phyloP scores from a whole-genome alignment of 768 basidiomycete genomes.

The Tulasnella sp. region DNA sequence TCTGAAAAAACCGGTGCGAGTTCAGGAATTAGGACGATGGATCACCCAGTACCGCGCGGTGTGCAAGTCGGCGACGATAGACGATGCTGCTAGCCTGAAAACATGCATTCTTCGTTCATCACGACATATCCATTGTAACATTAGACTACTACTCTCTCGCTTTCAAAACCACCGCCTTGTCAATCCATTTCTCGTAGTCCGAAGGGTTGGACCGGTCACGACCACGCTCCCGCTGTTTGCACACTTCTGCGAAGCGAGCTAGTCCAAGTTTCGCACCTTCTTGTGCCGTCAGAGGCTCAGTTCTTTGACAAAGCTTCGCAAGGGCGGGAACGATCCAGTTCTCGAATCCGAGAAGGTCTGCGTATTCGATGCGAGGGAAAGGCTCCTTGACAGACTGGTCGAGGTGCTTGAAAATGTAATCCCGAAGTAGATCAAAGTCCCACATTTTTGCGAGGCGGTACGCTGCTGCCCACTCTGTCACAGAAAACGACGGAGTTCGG shows the following conservation, averaged over 20 bases:
- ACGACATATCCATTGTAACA: not conserved
- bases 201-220: not conserved
- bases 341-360: not conserved
- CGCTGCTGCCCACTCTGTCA: not conserved
- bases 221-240: not conserved
- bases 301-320: not conserved
- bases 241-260: not conserved
- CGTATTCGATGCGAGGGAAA: not conserved
- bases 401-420: constrained; percentile 1
- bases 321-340: not conserved
- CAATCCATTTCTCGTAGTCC: not conserved
- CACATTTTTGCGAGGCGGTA: constrained; percentile 10
- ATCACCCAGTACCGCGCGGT: too few species aligned
- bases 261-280: not conserved
- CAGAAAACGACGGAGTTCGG: not conserved
- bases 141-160: not conserved
- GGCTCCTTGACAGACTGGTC: not conserved
- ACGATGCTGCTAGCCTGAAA: too few species aligned
- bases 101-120: not conserved
- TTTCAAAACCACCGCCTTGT: not conserved
- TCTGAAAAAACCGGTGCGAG: too few species aligned
- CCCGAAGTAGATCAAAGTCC: not conserved
- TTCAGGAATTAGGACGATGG: too few species aligned
- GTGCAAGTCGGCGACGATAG: too few species aligned
- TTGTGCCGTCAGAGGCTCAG: not conserved